Percentiles rank a stretch among this genome's conserved stretches.
These are phyloP conservation scores for Nakazawaea molendinolei DNA, from an alignment of 805 yeast species.

Conservation along the genomic window DNA sequence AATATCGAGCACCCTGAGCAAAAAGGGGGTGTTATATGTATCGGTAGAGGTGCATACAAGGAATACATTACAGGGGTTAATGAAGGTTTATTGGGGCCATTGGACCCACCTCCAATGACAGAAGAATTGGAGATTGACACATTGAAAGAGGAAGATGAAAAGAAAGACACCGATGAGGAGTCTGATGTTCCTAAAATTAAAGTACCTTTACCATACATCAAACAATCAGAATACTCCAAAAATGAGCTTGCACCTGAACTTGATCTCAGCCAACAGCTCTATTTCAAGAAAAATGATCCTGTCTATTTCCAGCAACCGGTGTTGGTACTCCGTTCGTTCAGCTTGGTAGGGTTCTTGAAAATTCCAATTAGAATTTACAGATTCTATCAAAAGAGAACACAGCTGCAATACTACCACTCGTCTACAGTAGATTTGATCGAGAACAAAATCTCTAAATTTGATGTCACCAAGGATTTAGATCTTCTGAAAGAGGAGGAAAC, in stretches of 20 bases:
- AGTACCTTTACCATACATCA: slow-evolving; percentile 60
- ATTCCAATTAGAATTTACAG: slow-evolving; percentile 74
- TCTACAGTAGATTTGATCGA: slow-evolving; percentile 46
- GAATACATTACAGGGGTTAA: slow-evolving; percentile 88
- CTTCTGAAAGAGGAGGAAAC: slow-evolving; percentile 57
- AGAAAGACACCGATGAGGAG: slow-evolving; percentile 19
- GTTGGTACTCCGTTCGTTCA: slow-evolving; percentile 68
- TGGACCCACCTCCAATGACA: slow-evolving; percentile 35
- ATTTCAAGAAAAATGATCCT: slow-evolving; percentile 32
- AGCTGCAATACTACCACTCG: slow-evolving; percentile 58
- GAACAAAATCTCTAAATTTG: slow-evolving; percentile 49
- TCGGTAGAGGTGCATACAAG: slow-evolving; percentile 94
- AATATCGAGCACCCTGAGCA: slow-evolving; percentile 33
- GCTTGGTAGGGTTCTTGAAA: slow-evolving; percentile 68
- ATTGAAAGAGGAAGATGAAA: slow-evolving; percentile 29
- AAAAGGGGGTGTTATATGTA: slow-evolving; percentile 82
- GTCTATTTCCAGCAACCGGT: slow-evolving; percentile 73
- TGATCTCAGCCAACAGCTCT: slow-evolving; percentile 25
- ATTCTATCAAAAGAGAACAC: slow-evolving; percentile 66
- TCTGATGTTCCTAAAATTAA: slow-evolving; percentile 23
- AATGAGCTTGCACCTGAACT: slow-evolving; percentile 58
- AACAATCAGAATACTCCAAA: slow-evolving; percentile 46
- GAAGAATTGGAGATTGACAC: slow-evolving; percentile 15
- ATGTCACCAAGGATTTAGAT: slow-evolving; percentile 33
- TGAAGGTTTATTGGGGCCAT: slow-evolving; percentile 92